Evolutionary conservation across 2,329 filamentous ascomycete species (phyloP).

Genomic region (Alternaria consortialis): DNA sequence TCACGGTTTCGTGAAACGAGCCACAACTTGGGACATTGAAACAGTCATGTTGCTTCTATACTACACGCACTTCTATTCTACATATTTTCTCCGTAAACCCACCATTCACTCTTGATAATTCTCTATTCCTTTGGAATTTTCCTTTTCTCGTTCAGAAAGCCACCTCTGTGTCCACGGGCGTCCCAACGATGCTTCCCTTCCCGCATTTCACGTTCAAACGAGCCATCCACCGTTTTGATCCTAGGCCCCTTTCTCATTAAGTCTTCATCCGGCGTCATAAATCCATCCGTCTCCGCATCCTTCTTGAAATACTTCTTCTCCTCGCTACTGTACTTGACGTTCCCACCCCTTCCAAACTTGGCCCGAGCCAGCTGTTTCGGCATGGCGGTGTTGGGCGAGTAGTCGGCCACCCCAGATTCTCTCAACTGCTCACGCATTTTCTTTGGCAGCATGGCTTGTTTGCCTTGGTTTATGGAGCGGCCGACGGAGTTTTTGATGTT

Average conservation of each 20-base stretch:
- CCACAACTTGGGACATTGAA: background rate
- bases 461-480: constrained; percentile 14
- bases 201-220: background rate
- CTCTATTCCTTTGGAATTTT: background rate
- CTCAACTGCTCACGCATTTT: constrained; percentile 11
- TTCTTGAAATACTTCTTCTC: constrained; percentile 9
- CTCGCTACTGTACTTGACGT: constrained; percentile 2
- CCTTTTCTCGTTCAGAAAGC: background rate
- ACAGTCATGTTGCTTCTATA: background rate
- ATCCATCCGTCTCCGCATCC: constrained; percentile 4
- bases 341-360: background rate
- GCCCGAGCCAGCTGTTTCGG: constrained; percentile 5
- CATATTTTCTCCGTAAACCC: background rate
- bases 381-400: constrained; percentile 16
- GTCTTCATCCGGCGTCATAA: background rate
- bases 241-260: background rate
- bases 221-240: background rate
- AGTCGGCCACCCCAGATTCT: constrained; percentile 4
- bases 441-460: constrained; percentile 22
- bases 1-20: background rate
- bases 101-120: too few relatives aligned
- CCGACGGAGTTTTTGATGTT: constrained; percentile 25
- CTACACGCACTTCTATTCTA: background rate
- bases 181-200: background rate
- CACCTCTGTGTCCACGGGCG: background rate